Evolutionary conservation across 2,329 filamentous ascomycete species (phyloP), one percentile per base, ranked within the genome.

Genomic region (Ophiostoma novo-ulmi): DNA sequence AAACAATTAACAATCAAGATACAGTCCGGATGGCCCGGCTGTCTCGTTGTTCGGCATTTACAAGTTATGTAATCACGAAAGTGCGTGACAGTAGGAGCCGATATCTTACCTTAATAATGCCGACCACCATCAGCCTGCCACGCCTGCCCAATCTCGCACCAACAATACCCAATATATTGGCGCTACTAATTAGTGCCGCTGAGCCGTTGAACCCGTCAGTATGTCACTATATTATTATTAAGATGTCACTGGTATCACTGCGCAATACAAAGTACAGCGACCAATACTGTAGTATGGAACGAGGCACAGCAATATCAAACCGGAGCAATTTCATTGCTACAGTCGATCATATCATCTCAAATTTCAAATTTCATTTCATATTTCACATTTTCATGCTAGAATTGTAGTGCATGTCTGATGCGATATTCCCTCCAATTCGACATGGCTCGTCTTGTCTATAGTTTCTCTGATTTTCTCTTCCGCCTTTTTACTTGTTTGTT

Each of bases 281-380:
- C 31, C 31, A 13, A 6, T 17, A 31, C 31, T 31, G 31, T 58
- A 61, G n/a, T 38, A n/a, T 38, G 35, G 11, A 35, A 58, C 58
- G 58, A 35, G 58, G 58, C 22, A 63, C 58, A 63, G 58, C 52
- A 26, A 58, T 63, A 63, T 63, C 26, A 61, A 31, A 31, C 55
- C 26, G n/a, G 48, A 14, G 26, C 55, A 14, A 31, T 8, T 22
- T 35, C n/a, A 61, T 8, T 26, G 6, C 39, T 3, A 58, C 7
- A 58, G 58, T 61, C 26, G 22, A 17, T 6, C 58, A 17, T 61
- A 7, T 31, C 26, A 8, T 61, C 6, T n/a, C 7, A 44, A 3
- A 55, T 63, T 63, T 5, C 5, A 61, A 4, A 31, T 17, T 35
- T 13, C 26, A 35, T 63, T n/a, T 65, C 61, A 22, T 14, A n/a